phyloP scores from a whole-genome alignment of 805 yeast species.

The Nematodospora valgi region DNA sequence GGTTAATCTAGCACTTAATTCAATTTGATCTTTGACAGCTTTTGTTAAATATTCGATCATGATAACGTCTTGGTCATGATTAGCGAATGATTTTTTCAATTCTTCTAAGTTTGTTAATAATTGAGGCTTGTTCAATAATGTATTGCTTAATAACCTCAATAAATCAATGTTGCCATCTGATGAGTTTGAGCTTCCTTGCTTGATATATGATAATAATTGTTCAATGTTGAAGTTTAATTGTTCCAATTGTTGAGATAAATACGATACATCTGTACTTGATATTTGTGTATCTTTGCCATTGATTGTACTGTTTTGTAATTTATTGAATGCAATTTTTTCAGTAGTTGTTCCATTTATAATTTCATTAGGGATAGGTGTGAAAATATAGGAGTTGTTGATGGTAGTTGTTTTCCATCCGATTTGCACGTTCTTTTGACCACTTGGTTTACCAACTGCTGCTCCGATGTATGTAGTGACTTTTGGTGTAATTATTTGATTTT shows the following conservation, averaged over 20 bases:
- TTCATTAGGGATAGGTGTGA: conserved; percentile 71
- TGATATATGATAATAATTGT: conserved; percentile 46
- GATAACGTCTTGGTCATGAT: conserved; percentile 74
- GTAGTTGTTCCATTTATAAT: conserved; percentile 50
- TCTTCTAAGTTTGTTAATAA: conserved; percentile 48
- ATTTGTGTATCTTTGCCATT: conserved; percentile 22
- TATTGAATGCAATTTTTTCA: conserved; percentile 58
- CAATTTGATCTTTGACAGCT: conserved; percentile 81
- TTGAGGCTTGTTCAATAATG: conserved; percentile 49
- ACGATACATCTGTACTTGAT: conserved; percentile 38
- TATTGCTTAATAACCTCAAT: conserved; percentile 63
- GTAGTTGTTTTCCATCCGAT: conserved; percentile 39
- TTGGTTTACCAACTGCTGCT: conserved; percentile 59
- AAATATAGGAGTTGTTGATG: conserved; percentile 48
- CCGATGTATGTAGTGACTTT: conserved; percentile 68
- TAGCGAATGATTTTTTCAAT: conserved; percentile 59
- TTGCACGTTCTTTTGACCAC: conserved; percentile 11
- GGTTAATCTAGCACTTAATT: conserved; percentile 71
- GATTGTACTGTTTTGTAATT: conserved; percentile 35
- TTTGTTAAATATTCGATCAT: conserved; percentile 80
- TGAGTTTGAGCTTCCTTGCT: conserved; percentile 23
- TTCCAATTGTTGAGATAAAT: conserved; percentile 44
- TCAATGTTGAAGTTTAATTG: conserved; percentile 48
- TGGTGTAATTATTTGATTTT: conserved; percentile 47
- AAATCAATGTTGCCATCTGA: conserved; percentile 53